Evolutionary conservation across 1,139 yeast species (phyloP).

Genomic region (Taphrina communis): DNA sequence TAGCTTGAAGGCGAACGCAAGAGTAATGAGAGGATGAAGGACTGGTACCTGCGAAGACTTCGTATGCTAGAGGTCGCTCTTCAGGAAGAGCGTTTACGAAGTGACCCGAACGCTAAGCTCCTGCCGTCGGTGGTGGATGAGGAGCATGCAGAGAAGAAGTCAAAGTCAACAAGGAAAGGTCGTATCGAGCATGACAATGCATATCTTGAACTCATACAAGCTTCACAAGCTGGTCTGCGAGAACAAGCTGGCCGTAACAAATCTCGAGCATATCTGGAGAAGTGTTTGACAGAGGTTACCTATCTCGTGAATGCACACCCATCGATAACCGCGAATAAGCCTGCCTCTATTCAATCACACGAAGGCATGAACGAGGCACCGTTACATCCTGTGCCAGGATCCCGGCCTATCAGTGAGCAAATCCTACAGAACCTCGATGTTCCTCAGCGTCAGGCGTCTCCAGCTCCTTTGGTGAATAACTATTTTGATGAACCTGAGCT

Average conservation of each 20-base stretch:
- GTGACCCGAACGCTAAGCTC: slow-evolving; percentile 8
- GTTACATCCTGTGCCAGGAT: background rate
- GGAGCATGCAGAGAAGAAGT: slow-evolving; percentile 15
- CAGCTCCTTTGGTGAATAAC: background rate
- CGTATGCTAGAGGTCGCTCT: slow-evolving; percentile 32
- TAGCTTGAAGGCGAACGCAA: slow-evolving; percentile 39
- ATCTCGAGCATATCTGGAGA: slow-evolving; percentile 32
- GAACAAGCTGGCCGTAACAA: slow-evolving; percentile 26
- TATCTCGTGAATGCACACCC: slow-evolving; percentile 27
- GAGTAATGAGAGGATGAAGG: slow-evolving; percentile 32
- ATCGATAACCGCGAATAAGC: slow-evolving; percentile 11
- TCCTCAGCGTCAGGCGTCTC: slow-evolving; percentile 1
- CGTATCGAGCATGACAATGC: slow-evolving; percentile 20
- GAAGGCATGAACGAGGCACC: background rate
- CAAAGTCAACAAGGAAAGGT: slow-evolving; percentile 2
- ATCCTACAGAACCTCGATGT: background rate
- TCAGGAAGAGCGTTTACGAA: slow-evolving; percentile 28
- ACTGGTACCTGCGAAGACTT: slow-evolving; percentile 32
- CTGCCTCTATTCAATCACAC: background rate
- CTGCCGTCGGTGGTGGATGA: slow-evolving; percentile 10
- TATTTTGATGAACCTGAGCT: slow-evolving; percentile 4
- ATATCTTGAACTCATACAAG: slow-evolving; percentile 9
- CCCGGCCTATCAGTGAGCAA: background rate
- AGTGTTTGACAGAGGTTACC: slow-evolving; percentile 38
- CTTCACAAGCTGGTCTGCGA: slow-evolving; percentile 22